phyloP scores from a whole-genome alignment of 768 basidiomycete species.

The Suillus hirtellus region DNA sequence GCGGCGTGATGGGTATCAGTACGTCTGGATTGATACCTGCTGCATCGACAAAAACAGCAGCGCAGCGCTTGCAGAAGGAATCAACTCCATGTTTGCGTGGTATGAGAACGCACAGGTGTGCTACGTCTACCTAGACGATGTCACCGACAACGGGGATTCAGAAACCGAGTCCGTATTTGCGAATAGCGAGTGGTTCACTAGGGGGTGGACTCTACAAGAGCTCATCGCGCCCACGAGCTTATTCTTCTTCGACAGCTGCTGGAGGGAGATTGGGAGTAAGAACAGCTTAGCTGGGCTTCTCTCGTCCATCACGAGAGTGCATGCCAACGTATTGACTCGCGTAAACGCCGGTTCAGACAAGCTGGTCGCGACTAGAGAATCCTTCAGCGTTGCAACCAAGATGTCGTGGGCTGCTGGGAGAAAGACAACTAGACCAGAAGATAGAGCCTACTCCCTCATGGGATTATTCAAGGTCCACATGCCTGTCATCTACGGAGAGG shows the following conservation, averaged over 20 bases:
- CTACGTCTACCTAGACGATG: conserved; percentile 17
- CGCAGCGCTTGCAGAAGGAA: conserved; percentile 14
- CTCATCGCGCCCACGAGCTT: conserved; percentile 18
- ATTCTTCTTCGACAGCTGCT: conserved; percentile 16
- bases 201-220: conserved; percentile 16
- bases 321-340: conserved; percentile 9
- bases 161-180: background rate
- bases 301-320: conserved; percentile 6
- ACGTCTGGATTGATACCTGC: conserved; percentile 18
- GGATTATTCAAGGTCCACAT: conserved; percentile 23
- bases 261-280: conserved; percentile 17
- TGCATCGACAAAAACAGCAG: conserved; percentile 21
- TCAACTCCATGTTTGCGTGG: conserved; percentile 21
- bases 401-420: conserved; percentile 23
- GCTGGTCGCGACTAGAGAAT: background rate
- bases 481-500: conserved; percentile 27
- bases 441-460: conserved; percentile 27
- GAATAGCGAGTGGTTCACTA: conserved; percentile 17
- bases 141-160: background rate
- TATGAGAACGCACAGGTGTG: conserved; percentile 19
- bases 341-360: background rate
- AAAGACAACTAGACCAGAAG: conserved; percentile 25
- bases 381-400: conserved; percentile 9
- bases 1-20: conserved; percentile 10
- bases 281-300: conserved; percentile 8